These are phyloP conservation scores for Aegle marmelos DNA, from an alignment of 345 rosid species.

Conservation along the genomic window DNA sequence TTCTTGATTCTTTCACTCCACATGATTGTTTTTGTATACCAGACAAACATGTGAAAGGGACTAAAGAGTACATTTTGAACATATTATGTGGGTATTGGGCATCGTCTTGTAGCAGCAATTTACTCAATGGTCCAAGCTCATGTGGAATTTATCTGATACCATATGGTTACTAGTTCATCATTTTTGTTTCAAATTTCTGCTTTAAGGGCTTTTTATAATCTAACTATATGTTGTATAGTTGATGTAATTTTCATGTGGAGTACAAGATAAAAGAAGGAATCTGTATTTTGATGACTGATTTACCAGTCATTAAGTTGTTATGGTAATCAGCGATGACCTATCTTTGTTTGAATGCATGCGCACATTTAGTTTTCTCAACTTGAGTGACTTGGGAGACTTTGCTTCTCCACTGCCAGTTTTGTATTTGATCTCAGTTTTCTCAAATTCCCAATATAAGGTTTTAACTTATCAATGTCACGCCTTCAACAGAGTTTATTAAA, in stretches of 20 bases:
- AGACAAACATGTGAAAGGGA: neutral
- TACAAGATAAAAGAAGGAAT: neutral
- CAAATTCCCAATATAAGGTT: too few species aligned
- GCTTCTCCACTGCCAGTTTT: too few species aligned
- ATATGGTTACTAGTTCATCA: neutral
- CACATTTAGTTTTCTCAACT: too few species aligned
- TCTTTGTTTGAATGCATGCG: too few species aligned
- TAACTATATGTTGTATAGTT: neutral
- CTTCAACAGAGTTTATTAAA: too few species aligned
- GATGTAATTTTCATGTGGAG: constrained; percentile 7
- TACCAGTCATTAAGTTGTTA: too few species aligned
- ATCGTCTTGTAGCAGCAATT: neutral
- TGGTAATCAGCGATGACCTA: too few species aligned
- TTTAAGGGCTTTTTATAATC: neutral
- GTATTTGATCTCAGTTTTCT: too few species aligned
- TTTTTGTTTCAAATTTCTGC: neutral
- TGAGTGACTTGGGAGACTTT: too few species aligned
- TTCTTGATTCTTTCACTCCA: neutral
- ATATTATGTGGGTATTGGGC: neutral
- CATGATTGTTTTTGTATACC: neutral
- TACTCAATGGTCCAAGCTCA: neutral
- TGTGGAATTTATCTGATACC: neutral
- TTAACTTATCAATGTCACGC: too few species aligned
- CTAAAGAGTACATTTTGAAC: neutral
- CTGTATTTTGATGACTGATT: too few species aligned